These are phyloP conservation scores for Toxicodendron radicans DNA, from an alignment of 345 rosid genomes.

Conservation along the genomic window DNA sequence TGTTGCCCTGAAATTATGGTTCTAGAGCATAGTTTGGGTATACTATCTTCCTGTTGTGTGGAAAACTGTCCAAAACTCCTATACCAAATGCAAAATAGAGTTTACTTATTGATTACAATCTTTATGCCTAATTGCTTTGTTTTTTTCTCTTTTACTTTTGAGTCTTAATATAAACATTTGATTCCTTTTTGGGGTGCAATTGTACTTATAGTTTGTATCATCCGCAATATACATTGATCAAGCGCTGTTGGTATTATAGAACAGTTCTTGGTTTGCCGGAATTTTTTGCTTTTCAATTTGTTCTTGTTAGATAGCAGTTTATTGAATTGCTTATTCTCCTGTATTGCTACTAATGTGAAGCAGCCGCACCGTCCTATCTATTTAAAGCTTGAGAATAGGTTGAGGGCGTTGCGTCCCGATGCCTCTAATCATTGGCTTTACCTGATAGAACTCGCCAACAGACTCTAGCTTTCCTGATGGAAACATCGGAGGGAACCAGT, in stretches of 20 bases:
- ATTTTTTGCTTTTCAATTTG: not conserved
- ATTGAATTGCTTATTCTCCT: too few relatives aligned
- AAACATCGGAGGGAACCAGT: too few relatives aligned
- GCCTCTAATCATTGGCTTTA: too few relatives aligned
- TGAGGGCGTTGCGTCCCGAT: too few relatives aligned
- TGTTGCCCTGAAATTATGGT: not conserved
- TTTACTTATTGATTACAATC: not conserved
- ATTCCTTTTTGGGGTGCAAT: not conserved
- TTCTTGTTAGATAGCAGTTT: too few relatives aligned
- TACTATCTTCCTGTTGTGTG: not conserved
- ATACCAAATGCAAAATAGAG: not conserved
- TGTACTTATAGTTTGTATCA: not conserved
- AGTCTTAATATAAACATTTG: not conserved
- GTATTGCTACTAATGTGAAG: too few relatives aligned
- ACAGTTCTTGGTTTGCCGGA: not conserved
- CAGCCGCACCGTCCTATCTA: too few relatives aligned
- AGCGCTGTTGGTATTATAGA: not conserved
- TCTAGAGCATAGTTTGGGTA: not conserved
- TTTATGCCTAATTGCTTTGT: not conserved
- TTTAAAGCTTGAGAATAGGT: too few relatives aligned
- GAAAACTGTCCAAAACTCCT: constrained; percentile 11
- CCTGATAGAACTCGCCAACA: too few relatives aligned
- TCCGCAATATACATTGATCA: not conserved
- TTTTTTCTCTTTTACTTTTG: too few relatives aligned
- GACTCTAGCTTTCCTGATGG: too few relatives aligned